Conservation (phyloP, 2,329 filamentous ascomycete genomes). For the Falciphora oryzae region DNA sequence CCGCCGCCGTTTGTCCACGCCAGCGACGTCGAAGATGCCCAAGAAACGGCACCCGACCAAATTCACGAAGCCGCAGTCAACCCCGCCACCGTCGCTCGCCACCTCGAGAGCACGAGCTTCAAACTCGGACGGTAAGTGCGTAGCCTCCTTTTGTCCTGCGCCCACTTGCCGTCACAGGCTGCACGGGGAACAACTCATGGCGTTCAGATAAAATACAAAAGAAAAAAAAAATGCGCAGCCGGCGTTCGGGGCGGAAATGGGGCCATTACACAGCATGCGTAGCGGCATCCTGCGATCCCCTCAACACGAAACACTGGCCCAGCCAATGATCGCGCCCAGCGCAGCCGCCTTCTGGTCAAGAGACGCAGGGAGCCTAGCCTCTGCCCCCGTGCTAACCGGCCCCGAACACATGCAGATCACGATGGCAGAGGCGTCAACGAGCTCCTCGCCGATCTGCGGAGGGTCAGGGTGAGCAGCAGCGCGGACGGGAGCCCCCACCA, state of each 20-base stretch:
- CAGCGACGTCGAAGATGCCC: constrained; percentile 42
- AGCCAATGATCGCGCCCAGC: neutral
- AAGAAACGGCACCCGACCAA: constrained; percentile 54
- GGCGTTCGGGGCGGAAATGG: neutral
- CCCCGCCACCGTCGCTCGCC: constrained; percentile 43
- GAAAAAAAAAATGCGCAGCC: neutral
- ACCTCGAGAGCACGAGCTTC: constrained; percentile 21
- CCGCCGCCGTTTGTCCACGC: too few relatives aligned
- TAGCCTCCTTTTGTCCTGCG: neutral
- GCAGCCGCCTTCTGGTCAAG: neutral
- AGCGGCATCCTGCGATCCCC: constrained; percentile 3
- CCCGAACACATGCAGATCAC: constrained; percentile 11
- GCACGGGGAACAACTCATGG: neutral
- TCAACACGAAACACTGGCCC: constrained; percentile 7
- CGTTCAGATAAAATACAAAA: neutral
- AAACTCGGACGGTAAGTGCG: constrained; percentile 5
- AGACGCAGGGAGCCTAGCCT: neutral
- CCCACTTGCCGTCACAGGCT: neutral
- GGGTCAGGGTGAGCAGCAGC: constrained; percentile 29
- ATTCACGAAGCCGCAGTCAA: constrained; percentile 54
- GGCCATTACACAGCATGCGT: constrained; percentile 7
- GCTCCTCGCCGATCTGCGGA: constrained; percentile 51
- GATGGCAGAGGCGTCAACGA: constrained; percentile 48
- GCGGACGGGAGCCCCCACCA: neutral
- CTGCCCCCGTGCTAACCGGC: neutral